Evolutionary conservation across 768 basidiomycete genomes (phyloP).

Genomic region (Auricularia auricula-judae): DNA sequence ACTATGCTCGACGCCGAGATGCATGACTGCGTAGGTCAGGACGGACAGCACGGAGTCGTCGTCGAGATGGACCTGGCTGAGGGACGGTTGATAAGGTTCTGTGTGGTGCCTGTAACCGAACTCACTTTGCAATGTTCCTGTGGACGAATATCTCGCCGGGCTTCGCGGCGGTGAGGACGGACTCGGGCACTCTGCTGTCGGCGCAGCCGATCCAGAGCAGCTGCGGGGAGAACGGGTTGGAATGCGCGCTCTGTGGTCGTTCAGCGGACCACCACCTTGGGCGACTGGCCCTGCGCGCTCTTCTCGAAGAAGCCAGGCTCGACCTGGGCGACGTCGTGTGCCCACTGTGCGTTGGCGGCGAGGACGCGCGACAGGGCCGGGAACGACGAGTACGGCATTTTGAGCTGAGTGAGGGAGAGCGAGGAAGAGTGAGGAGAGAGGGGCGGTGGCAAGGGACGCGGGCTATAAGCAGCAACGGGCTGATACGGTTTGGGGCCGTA

Average conservation of each 20-base stretch:
- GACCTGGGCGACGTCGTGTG: constrained; percentile 37
- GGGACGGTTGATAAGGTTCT: constrained; percentile 1
- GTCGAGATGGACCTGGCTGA: constrained; percentile 50
- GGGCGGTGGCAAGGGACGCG: no score
- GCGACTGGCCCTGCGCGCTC: constrained; percentile 51
- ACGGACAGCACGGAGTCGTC: constrained; percentile 67
- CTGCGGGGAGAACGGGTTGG: constrained; percentile 22
- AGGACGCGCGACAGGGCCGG: constrained; percentile 27
- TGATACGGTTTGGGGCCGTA: no score
- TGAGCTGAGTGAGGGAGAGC: neutral
- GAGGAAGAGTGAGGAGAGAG: neutral
- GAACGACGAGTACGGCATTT: constrained; percentile 7
- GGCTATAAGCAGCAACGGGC: no score
- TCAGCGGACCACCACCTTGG: constrained; percentile 34
- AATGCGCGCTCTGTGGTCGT: neutral
- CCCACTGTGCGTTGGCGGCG: constrained; percentile 58
- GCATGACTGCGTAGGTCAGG: constrained; percentile 59
- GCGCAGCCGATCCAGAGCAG: constrained; percentile 74
- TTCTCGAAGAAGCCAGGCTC: constrained; percentile 56
- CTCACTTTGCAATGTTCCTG: constrained; percentile 82
- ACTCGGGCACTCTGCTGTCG: constrained; percentile 79
- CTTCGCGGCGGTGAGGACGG: constrained; percentile 50
- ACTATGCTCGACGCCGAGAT: constrained; percentile 72
- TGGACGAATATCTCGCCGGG: constrained; percentile 81
- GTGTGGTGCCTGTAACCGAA: constrained; percentile 6